Conservation (phyloP, 2,329 filamentous ascomycete species). For the Aspergillus ustus region DNA sequence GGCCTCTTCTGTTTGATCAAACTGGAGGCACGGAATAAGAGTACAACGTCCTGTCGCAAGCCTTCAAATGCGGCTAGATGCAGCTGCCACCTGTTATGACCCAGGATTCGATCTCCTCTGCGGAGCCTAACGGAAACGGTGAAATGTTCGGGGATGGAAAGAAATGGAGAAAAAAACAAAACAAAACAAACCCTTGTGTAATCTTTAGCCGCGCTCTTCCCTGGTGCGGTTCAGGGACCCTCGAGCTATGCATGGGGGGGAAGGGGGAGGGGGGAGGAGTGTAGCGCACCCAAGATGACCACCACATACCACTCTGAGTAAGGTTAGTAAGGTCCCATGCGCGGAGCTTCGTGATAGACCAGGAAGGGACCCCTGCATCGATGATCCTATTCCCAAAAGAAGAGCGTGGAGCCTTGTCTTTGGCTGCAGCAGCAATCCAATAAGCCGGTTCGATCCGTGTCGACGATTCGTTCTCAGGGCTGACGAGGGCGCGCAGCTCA, state of each 20-base stretch:
- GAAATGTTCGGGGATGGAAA: conserved; percentile 6
- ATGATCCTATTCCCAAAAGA: conserved; percentile 21
- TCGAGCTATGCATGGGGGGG: conserved; percentile 23
- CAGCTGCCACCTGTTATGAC: conserved; percentile 27
- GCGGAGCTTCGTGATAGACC: conserved; percentile 19
- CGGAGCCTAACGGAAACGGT: conserved; percentile 9
- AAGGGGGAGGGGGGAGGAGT: too few relatives aligned
- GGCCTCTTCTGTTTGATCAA: not conserved
- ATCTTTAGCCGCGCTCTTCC: conserved; percentile 25
- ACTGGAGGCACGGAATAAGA: not conserved
- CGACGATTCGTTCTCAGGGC: conserved; percentile 6
- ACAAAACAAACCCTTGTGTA: conserved; percentile 17
- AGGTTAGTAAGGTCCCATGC: conserved; percentile 29
- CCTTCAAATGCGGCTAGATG: conserved; percentile 26
- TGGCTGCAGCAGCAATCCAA: conserved; percentile 16
- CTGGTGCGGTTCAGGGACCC: conserved; percentile 20
- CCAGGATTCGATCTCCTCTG: conserved; percentile 25
- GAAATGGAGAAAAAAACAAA: not conserved
- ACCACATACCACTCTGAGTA: conserved; percentile 27
- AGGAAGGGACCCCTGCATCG: conserved; percentile 20
- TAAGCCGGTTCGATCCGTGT: conserved; percentile 19
- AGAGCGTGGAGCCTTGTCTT: conserved; percentile 20
- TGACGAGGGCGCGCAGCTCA: conserved; percentile 8
- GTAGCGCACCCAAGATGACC: conserved; percentile 26
- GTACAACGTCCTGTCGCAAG: conserved; percentile 13